phyloP scores from a whole-genome alignment of 1,284 basidiomycete species.

The Filobasidium uniguttulatum region DNA sequence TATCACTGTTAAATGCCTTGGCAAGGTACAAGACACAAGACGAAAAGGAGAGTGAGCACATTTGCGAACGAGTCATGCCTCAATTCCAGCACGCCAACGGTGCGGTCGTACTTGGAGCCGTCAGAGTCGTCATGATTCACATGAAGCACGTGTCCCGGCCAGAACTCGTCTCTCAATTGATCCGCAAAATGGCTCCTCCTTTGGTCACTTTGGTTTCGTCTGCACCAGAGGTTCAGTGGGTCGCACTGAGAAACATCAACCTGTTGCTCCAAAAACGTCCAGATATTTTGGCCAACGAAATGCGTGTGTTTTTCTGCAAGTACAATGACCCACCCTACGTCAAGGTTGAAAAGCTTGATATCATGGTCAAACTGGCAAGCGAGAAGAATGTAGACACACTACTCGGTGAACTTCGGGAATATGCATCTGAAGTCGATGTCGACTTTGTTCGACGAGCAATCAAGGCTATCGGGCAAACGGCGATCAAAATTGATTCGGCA shows the following conservation, averaged over 20 bases:
- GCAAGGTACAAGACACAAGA: constrained; percentile 70
- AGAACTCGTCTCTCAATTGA: constrained; percentile 71
- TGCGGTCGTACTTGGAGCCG: constrained; percentile 82
- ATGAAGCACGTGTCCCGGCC: constrained; percentile 70
- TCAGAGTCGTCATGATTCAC: constrained; percentile 96
- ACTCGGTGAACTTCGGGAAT: constrained; percentile 86
- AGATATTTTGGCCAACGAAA: constrained; percentile 84
- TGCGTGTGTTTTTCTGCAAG: constrained; percentile 99
- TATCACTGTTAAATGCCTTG: constrained; percentile 77
- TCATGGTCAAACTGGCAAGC: constrained; percentile 89
- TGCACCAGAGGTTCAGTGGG: constrained; percentile 96
- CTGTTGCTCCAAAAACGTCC: constrained; percentile 92
- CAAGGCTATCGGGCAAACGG: constrained; percentile 84
- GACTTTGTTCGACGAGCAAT: constrained; percentile 98
- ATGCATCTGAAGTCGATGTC: constrained; percentile 94
- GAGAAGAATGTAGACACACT: constrained; percentile 85
- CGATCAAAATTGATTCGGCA: constrained; percentile 87
- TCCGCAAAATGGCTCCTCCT: constrained; percentile 96
- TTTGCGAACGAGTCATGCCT: constrained; percentile 93
- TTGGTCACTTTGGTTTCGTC: constrained; percentile 85
- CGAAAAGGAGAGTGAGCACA: constrained; percentile 91
- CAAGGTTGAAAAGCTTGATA: constrained; percentile 95
- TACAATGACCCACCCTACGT: constrained; percentile 99
- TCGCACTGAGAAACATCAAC: constrained; percentile 89
- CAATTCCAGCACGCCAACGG: constrained; percentile 98